Evolutionary conservation across 768 basidiomycete species (phyloP), one percentile per base, ranked within the genome.

Genomic region (Leccinum rimulosum): DNA sequence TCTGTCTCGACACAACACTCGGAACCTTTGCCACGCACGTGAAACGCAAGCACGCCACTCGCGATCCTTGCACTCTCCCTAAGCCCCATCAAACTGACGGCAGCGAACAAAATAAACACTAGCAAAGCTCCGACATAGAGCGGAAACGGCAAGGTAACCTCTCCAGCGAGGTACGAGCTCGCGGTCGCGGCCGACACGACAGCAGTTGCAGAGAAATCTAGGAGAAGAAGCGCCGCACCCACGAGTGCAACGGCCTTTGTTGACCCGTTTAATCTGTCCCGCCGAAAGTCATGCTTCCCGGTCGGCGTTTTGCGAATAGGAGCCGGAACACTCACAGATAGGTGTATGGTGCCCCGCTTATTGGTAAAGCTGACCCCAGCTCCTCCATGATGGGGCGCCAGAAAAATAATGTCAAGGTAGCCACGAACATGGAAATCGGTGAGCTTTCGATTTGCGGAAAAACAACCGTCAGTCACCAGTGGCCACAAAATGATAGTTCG

Each of bases 341-440:
- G 0, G 83, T 83, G 66, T 89, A 91, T 4, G 86, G 88, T 8
- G 86, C 87, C 1, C 89, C 89, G 56, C 79, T 83, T 10, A 89
- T 79, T 1, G 87, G 85, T 1, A 91, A 70, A 3, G 88, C 87
- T 4, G 85, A 84, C 0, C 80, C 87, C 9, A 92, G 72, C 66
- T 91, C 89, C 62, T 83, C 80, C 82, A 92, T 84, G 50, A 91
- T 80, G 3, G 89, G 89, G 12, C 87, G 82, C 86, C 87, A 91
- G 25, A 91, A 67, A 64, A 86, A 87, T 3, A 89, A 67, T 1
- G 86, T 77, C 31, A 84, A 69, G 0, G 84, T 82, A 0, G 89
- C 86, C 27, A 85, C 65, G 36, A 87, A 79, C 57, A 91, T 74
- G 8, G 88, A 84, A 45, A 91, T 80, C 0, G 89, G 88, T 2